Evolutionary conservation across 192 early-diverging fungal genomes (phyloP).

Genomic region (Backusella liffmaniae): DNA sequence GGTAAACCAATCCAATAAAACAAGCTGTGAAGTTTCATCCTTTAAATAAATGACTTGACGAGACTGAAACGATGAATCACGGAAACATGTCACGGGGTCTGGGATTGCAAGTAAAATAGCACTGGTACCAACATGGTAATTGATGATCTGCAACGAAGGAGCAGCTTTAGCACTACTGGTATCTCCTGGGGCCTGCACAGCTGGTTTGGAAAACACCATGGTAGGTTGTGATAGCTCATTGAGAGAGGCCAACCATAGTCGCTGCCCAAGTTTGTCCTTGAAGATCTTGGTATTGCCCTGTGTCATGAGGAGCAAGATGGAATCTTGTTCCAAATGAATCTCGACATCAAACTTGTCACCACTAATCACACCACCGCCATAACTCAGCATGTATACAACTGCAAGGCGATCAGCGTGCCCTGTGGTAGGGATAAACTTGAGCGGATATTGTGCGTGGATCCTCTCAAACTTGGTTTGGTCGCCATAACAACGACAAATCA

Average conservation of each 20-base stretch:
- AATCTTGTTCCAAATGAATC: slow-evolving; percentile 47
- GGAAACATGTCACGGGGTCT: slow-evolving; percentile 79
- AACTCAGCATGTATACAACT: slow-evolving; percentile 69
- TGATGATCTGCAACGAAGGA: slow-evolving; percentile 46
- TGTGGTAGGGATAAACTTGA: slow-evolving; percentile 55
- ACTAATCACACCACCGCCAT: slow-evolving; percentile 77
- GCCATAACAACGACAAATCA: slow-evolving; percentile 22
- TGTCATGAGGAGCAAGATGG: slow-evolving; percentile 67
- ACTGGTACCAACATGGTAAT: slow-evolving; percentile 35
- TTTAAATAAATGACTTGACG: slow-evolving; percentile 54
- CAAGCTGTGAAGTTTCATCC: slow-evolving; percentile 49
- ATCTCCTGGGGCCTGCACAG: slow-evolving; percentile 16
- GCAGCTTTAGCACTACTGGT: neutral
- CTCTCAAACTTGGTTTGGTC: slow-evolving; percentile 26
- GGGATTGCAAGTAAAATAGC: slow-evolving; percentile 64
- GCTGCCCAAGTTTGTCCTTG: slow-evolving; percentile 47
- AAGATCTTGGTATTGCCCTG: slow-evolving; percentile 88
- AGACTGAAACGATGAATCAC: slow-evolving; percentile 60
- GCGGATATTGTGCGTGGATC: slow-evolving; percentile 49
- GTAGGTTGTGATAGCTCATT: slow-evolving; percentile 9
- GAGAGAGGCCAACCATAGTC: slow-evolving; percentile 20
- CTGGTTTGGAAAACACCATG: neutral
- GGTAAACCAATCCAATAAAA: slow-evolving; percentile 86
- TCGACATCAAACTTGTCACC: slow-evolving; percentile 62
- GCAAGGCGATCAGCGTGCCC: slow-evolving; percentile 36